Base-by-base conservation (phyloP, 805 yeast genomes). In the Zygoascus ofunaensis region DNA sequence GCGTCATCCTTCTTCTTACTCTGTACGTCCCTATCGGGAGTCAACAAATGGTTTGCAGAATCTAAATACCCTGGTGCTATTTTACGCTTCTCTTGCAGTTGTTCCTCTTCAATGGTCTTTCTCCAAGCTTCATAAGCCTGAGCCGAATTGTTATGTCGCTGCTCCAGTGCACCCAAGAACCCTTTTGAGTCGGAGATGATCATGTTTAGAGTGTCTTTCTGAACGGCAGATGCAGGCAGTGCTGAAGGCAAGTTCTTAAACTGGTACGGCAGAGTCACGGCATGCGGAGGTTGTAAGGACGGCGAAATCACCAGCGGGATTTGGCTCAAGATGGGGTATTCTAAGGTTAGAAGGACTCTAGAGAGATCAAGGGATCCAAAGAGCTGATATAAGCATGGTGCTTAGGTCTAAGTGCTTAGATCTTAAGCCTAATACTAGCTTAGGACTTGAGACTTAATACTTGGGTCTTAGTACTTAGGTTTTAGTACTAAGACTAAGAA, bases 251-350 rank as follows among this genome's bases (percentile, higher is more conserved):
- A 53, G 10, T 60, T 57, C 15, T 59, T 62, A 57, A 72, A 79
- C 49, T 71, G 71, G 26, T 69, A 59, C 32, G 79, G 75, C 32
- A 78, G 62, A 4, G 76, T 69, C 12, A 77, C 69, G 0, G 81
- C 73, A 47, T 68, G 72, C 15, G 83, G 82, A 1, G 79, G 74
- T 44, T 67, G 71, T 49, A 61, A 69, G 21, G 63, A 61, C 3
- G 79, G 81, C 45, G 77, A 74, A 33, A 71, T 63, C 14, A 75
- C 70, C 34, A 78, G 65, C 0, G 83, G 82, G 0, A 78, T 71
- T 48, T 76, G 77, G 30, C 71, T 63, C 4, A 77, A 62, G 12
- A 72, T 48, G 0, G 74, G 68, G 49, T 76, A 77, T 21, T 71
- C 76, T 72, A 22, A 5, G 18, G 24, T 36, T 39, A 42, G 33